These are phyloP conservation scores for Bauhinia variegata DNA, from an alignment of 306 rosid genomes.

Conservation along the genomic window DNA sequence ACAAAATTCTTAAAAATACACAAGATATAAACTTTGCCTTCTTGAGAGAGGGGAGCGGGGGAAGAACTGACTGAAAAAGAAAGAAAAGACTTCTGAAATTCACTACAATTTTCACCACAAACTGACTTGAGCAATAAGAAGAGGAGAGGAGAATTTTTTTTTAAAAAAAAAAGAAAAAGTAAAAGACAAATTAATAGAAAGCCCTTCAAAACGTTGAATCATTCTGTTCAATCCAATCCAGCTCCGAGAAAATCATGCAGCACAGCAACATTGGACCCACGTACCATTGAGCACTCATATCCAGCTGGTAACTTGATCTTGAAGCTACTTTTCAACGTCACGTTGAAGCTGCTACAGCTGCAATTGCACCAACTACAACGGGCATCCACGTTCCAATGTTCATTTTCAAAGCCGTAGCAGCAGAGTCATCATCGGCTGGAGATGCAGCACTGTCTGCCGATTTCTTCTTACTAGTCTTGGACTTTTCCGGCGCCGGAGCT, in stretches of 20 bases:
- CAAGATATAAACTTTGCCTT: neutral
- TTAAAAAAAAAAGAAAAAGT: neutral
- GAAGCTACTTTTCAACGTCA: constrained; percentile 26
- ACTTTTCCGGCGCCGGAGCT: constrained; percentile 41
- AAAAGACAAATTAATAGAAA: constrained; percentile 25
- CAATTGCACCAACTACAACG: constrained; percentile 2
- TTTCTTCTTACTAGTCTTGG: constrained; percentile 47
- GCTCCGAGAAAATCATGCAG: constrained; percentile 15
- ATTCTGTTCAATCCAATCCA: constrained; percentile 23
- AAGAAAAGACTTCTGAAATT: neutral
- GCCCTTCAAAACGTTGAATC: constrained; percentile 32
- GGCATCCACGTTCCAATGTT: constrained; percentile 17
- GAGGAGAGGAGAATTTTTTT: too few relatives aligned
- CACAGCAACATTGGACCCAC: constrained; percentile 30
- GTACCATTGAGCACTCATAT: too few relatives aligned
- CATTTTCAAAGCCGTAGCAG: constrained; percentile 32
- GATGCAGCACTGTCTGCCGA: constrained; percentile 39
- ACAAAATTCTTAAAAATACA: constrained; percentile 5
- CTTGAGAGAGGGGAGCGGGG: neutral
- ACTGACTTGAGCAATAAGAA: constrained; percentile 9
- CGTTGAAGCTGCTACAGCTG: constrained; percentile 22
- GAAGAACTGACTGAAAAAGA: neutral
- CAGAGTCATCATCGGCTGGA: constrained; percentile 23
- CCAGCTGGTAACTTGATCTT: neutral
- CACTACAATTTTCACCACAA: constrained; percentile 36